A percentile compares a stretch with the other conserved stretches of the same genome.
These are phyloP conservation scores for Lepidium africanum DNA, from an alignment of 345 rosid genomes.

Conservation along the genomic window DNA sequence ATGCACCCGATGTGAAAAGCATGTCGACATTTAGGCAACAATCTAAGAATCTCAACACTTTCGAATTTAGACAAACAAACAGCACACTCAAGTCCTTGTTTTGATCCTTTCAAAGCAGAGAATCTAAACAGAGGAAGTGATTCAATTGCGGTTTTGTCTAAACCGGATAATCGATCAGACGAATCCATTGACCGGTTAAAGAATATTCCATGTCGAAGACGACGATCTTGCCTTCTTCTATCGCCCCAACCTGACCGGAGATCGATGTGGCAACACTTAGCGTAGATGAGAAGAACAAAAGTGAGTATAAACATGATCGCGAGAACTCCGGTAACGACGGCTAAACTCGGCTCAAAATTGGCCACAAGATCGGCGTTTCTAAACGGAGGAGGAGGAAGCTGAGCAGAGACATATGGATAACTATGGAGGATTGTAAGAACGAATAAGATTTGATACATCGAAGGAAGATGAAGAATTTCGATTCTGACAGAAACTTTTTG, in stretches of 20 bases:
- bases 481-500: background rate
- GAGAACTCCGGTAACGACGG: constrained; percentile 70
- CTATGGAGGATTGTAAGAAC: background rate
- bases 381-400: constrained; percentile 19
- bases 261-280: constrained; percentile 55
- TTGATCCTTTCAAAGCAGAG: constrained; percentile 67
- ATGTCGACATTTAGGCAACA: constrained; percentile 79
- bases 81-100: constrained; percentile 75
- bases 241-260: constrained; percentile 19
- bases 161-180: constrained; percentile 61
- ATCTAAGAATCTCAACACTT: constrained; percentile 58
- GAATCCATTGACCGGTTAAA: constrained; percentile 19
- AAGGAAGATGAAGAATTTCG: background rate
- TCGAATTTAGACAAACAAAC: constrained; percentile 87
- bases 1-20: constrained; percentile 82
- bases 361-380: constrained; percentile 28
- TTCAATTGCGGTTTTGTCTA: constrained; percentile 64
- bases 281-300: constrained; percentile 54
- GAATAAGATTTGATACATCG: constrained; percentile 23
- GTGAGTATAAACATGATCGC: constrained; percentile 60
- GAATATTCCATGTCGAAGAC: constrained; percentile 14
- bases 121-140: constrained; percentile 86
- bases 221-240: constrained; percentile 7
- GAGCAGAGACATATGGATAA: constrained; percentile 24
- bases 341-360: constrained; percentile 75